phyloP scores from a whole-genome alignment of 23 red algal species.

The Chondrus crispus region DNA sequence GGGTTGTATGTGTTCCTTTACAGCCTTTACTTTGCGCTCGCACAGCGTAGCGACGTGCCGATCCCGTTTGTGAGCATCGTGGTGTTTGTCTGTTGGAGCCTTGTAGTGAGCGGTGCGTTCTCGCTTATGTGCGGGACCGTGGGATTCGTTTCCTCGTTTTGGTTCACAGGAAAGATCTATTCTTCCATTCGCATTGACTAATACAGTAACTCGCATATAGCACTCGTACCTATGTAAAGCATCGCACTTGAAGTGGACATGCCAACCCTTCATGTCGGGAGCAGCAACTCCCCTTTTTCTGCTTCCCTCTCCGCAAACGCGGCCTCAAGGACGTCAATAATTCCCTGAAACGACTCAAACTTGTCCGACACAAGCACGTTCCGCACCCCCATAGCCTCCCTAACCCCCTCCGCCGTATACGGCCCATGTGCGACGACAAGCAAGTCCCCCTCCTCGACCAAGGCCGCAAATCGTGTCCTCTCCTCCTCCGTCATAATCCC shows the following conservation, averaged over 20 bases:
- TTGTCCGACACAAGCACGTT: not conserved
- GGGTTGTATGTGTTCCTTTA: constrained; percentile 91
- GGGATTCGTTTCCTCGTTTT: constrained; percentile 73
- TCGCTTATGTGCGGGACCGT: constrained; percentile 67
- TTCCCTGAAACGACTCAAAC: constrained; percentile 17
- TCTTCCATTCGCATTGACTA: constrained; percentile 85
- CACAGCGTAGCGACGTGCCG: constrained; percentile 32
- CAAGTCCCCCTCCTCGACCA: not conserved
- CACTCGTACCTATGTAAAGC: not conserved
- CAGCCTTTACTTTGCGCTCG: constrained; percentile 64
- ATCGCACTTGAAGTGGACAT: not conserved
- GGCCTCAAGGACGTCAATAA: constrained; percentile 9
- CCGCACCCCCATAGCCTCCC: not conserved
- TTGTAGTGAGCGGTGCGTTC: constrained; percentile 61
- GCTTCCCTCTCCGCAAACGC: not conserved
- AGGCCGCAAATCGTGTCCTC: not conserved
- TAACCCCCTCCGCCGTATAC: constrained; percentile 3
- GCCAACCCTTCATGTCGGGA: not conserved
- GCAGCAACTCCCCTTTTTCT: not conserved
- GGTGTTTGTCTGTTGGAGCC: constrained; percentile 70
- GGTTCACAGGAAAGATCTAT: constrained; percentile 87
- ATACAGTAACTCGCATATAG: too few species aligned
- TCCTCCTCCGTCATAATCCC: not conserved
- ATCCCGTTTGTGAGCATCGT: constrained; percentile 53
- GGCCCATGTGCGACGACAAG: constrained; percentile 14